Evolutionary conservation across 371 early-diverging fungal genomes (phyloP), one percentile per base, ranked within the genome.

Genomic region (Apophysomyces trapeziformis): DNA sequence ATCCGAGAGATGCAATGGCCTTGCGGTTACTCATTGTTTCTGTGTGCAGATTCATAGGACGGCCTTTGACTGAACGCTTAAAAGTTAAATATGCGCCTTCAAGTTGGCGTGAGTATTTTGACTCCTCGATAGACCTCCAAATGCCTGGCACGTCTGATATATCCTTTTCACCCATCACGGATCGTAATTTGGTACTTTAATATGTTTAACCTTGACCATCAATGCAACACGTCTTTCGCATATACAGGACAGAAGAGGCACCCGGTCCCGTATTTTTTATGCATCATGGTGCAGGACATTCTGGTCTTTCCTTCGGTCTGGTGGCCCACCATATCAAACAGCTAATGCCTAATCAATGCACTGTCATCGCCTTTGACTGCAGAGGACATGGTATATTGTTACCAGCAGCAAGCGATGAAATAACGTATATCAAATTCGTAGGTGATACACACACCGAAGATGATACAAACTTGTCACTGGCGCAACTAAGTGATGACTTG

Each of bases 261-360:
- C 65, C 70, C 13, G 68, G 70, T 0, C 94, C 95, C 0, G 63
- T 95, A 11, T 92, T 95, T 82, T 82, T 95, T 44, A 84, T 94
- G 72, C 95, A 93, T 76, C 97, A 97, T 72, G 97, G 97, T 18
- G 97, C 94, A 0, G 97, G 96, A 0, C 89, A 89, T 65, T 84
- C 91, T 1, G 94, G 84, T 0, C 75, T 95, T 38, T 87, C 94
- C 3, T 97, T 94, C 82, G 92, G 90, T 1, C 69, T 93, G 39
- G 72, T 84, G 2, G 86, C 92, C 6, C 77, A 78, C 26, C 64
- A 82, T 58, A 80, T 92, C 46, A 70, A 68, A 32, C 54, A 73
- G 38, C 16, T 77, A 18, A 78, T 80, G 8, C 70, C 84, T 0
- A 68, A 76, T 1, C 73, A 68, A 37, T 88, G 77, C 60, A 76